These are phyloP conservation scores for Baorangia bicolor DNA, from an alignment of 768 basidiomycete species.

Conservation along the genomic window DNA sequence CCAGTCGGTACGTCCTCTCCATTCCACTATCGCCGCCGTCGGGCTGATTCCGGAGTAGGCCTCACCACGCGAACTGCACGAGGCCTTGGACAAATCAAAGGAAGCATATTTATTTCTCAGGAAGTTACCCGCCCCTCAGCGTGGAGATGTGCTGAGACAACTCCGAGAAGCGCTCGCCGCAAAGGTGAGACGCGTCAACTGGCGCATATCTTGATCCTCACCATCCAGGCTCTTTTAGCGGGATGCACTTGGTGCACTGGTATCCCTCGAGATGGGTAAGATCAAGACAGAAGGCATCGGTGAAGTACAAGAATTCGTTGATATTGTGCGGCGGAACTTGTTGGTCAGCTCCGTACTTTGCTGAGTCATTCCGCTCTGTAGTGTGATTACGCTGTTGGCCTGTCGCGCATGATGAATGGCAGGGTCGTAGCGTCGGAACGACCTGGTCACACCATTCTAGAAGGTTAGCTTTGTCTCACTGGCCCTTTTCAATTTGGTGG, in stretches of 20 bases:
- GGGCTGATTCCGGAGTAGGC: conserved; percentile 43
- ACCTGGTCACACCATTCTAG: conserved; percentile 86
- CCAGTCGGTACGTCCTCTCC: conserved; percentile 50
- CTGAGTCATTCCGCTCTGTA: conserved; percentile 31
- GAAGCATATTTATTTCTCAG: conserved; percentile 75
- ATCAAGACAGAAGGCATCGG: conserved; percentile 88
- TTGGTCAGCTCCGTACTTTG: background rate
- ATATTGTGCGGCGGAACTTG: conserved; percentile 63
- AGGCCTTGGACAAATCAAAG: conserved; percentile 63
- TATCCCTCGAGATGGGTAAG: conserved; percentile 90
- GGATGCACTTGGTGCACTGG: conserved; percentile 74
- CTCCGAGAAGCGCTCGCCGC: conserved; percentile 77
- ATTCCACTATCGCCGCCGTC: background rate
- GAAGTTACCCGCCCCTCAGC: conserved; percentile 77
- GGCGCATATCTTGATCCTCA: conserved; percentile 3
- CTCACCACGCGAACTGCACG: conserved; percentile 68
- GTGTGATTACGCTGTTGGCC: conserved; percentile 94
- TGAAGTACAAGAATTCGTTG: conserved; percentile 94
- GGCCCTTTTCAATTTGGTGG: background rate
- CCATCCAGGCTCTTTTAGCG: conserved; percentile 44
- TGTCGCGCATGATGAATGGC: conserved; percentile 95
- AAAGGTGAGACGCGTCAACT: conserved; percentile 50
- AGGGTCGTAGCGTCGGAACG: conserved; percentile 85
- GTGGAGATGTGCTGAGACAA: conserved; percentile 87
- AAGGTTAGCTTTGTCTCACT: conserved; percentile 49